Conservation (phyloP, 225 moss, liverwort and hornwort genomes). For the Takakia lepidozioides region DNA sequence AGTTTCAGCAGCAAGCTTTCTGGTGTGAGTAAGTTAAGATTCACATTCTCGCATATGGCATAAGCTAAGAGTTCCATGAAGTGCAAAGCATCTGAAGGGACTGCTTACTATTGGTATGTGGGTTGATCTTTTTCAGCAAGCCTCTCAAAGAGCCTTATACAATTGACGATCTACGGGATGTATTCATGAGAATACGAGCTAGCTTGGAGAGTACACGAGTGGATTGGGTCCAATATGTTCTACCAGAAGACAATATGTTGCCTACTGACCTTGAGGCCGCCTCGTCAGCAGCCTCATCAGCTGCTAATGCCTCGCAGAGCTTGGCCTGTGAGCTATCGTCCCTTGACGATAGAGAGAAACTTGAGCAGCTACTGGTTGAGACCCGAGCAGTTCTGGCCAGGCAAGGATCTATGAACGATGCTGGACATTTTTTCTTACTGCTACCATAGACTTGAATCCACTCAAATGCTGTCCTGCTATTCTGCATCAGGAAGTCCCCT, state of each 20-base stretch:
- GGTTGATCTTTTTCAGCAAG: slow-evolving; percentile 24
- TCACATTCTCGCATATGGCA: no score
- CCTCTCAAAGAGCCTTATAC: slow-evolving; percentile 71
- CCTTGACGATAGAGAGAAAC: slow-evolving; percentile 51
- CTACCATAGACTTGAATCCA: no score
- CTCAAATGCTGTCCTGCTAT: no score
- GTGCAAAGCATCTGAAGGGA: not conserved
- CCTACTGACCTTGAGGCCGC: no score
- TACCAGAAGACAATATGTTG: slow-evolving; percentile 60
- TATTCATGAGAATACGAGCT: slow-evolving; percentile 66
- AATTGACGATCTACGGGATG: slow-evolving; percentile 62
- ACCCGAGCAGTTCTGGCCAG: slow-evolving; percentile 78
- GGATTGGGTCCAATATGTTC: slow-evolving; percentile 82
- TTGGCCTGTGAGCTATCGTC: slow-evolving; percentile 15
- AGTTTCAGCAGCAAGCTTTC: not conserved
- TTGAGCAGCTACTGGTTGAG: slow-evolving; percentile 77
- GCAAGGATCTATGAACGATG: no score
- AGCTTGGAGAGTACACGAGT: slow-evolving; percentile 50
- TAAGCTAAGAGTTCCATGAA: not conserved
- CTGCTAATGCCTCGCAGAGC: slow-evolving; percentile 43
- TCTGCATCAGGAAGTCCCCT: no score
- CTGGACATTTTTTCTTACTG: no score
- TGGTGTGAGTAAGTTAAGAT: no score
- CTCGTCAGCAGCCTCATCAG: slow-evolving; percentile 59
- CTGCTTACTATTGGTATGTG: not conserved